Conservation (phyloP, 129 eudicot genomes). For the Pittosporum tobira region DNA sequence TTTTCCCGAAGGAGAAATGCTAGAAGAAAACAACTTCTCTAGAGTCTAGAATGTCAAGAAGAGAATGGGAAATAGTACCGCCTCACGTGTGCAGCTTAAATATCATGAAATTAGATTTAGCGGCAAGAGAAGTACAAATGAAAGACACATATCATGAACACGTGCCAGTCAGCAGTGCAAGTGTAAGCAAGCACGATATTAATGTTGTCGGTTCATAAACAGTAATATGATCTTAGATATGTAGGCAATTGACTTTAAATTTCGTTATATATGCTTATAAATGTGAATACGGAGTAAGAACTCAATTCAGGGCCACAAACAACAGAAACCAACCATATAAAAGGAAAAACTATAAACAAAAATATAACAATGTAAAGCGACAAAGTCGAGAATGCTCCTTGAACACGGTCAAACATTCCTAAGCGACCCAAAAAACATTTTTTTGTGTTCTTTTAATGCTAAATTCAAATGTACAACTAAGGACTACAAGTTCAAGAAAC, state of each 20-base stretch:
- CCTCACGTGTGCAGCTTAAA: constrained; percentile 1
- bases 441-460: not conserved
- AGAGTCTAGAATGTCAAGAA: constrained; percentile 2
- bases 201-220: not conserved
- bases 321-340: not conserved
- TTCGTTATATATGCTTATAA: not conserved
- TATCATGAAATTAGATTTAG: not conserved
- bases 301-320: constrained; percentile 3
- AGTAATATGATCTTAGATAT: not conserved
- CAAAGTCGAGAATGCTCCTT: constrained; percentile 7
- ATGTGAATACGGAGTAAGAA: not conserved
- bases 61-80: not conserved
- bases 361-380: not conserved
- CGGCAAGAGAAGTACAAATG: not conserved
- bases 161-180: constrained; percentile 1
- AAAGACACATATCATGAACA: not conserved
- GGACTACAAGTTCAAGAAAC: constrained; percentile 11
- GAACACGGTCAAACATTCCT: constrained; percentile 12
- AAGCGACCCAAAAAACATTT: constrained; percentile 4
- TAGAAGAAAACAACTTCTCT: not conserved
- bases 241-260: not conserved
- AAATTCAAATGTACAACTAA: not conserved
- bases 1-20: not conserved
- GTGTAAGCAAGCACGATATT: not conserved
- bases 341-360: not conserved